Evolutionary conservation across 1,284 basidiomycete species (phyloP).

Genomic region (Ceratobasidium sp.): DNA sequence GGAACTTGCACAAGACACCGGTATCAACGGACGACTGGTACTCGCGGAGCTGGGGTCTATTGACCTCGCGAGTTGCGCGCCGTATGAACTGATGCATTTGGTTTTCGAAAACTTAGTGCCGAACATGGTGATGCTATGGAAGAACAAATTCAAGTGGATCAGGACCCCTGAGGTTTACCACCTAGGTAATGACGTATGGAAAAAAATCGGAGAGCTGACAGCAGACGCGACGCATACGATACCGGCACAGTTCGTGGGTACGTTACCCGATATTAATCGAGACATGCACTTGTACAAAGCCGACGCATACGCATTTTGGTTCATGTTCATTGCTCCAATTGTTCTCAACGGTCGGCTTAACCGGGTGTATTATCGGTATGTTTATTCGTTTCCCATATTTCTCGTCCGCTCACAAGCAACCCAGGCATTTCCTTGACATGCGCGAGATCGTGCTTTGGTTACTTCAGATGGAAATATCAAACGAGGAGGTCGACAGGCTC

Average conservation of each 20-base stretch:
- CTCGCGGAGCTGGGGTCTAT: slow-evolving; percentile 37
- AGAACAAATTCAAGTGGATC: neutral
- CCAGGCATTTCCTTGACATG: slow-evolving; percentile 11
- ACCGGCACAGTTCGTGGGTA: slow-evolving; percentile 46
- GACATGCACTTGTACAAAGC: slow-evolving; percentile 10
- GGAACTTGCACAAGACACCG: slow-evolving; percentile 17
- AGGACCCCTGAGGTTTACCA: neutral
- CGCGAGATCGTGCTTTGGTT: slow-evolving; percentile 26
- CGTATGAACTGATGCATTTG: slow-evolving; percentile 49
- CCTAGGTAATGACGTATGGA: slow-evolving; percentile 1
- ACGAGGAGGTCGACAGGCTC: slow-evolving; percentile 11
- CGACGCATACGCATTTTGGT: slow-evolving; percentile 5
- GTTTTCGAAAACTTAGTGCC: slow-evolving; percentile 47
- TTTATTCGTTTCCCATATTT: neutral
- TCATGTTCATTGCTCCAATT: slow-evolving; percentile 16
- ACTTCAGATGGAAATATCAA: neutral
- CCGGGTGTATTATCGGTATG: slow-evolving; percentile 9
- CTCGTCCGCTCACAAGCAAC: neutral
- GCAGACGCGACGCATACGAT: slow-evolving; percentile 35
- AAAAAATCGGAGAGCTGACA: slow-evolving; percentile 26
- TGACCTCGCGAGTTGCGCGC: slow-evolving; percentile 38
- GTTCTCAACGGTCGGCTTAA: slow-evolving; percentile 9
- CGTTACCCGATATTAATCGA: slow-evolving; percentile 17
- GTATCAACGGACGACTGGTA: slow-evolving; percentile 42
- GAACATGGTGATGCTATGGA: slow-evolving; percentile 33